Percentiles rank a stretch among this genome's conserved stretches.
Evolutionary conservation across 495 filamentous ascomycete genomes (phyloP).

Genomic region (Aspergillus bridgeri): DNA sequence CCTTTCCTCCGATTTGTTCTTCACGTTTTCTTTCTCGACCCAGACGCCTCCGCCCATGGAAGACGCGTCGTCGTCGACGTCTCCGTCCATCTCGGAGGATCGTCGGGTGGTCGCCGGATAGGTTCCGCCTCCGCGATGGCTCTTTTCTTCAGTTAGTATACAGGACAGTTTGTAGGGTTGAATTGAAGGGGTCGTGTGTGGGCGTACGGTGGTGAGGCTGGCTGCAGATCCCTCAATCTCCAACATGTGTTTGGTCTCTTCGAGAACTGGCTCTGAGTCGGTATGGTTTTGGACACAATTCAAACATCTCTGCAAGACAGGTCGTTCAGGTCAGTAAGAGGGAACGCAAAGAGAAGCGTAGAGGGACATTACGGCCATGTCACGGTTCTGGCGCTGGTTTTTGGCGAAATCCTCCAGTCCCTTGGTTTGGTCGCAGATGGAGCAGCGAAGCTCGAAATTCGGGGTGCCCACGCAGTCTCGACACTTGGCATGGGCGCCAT

Average conservation of each 20-base stretch:
- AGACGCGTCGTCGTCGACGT: slow-evolving; percentile 8
- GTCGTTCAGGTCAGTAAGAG: slow-evolving; percentile 7
- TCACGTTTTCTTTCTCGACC: slow-evolving; percentile 11
- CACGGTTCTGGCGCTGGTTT: slow-evolving; percentile 45
- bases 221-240: slow-evolving; percentile 10
- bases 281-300: slow-evolving; percentile 45
- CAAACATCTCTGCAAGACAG: slow-evolving; percentile 49
- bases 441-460: slow-evolving; percentile 36
- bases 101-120: neutral
- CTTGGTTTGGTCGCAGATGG: slow-evolving; percentile 46
- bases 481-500: slow-evolving; percentile 16
- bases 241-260: slow-evolving; percentile 17
- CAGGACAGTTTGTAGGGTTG: neutral
- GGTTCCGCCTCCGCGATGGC: neutral
- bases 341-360: neutral
- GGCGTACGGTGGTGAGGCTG: neutral
- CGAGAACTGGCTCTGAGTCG: slow-evolving; percentile 21
- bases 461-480: slow-evolving; percentile 25
- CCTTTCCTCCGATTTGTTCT: neutral
- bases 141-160: neutral
- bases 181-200: neutral
- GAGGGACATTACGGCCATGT: slow-evolving; percentile 45
- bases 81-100: neutral
- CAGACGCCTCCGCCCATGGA: slow-evolving; percentile 20
- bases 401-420: slow-evolving; percentile 54